A percentile compares a stretch with the other conserved stretches of the same genome.
Evolutionary conservation across 371 early-diverging fungal species (phyloP).

Genomic region (Neoconidiobolus thromboides): DNA sequence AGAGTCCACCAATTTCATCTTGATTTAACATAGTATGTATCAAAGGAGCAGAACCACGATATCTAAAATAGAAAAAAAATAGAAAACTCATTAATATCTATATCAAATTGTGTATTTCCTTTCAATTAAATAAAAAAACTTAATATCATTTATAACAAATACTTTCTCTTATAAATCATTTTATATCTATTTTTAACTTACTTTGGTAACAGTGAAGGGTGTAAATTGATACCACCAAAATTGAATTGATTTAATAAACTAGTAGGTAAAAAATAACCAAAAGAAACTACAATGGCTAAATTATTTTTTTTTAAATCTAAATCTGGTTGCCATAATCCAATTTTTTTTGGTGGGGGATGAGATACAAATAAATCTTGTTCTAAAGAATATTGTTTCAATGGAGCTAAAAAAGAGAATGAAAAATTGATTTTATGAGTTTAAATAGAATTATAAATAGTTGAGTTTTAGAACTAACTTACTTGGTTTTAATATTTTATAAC

Average conservation of each 20-base stretch:
- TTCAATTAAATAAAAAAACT: too few relatives aligned
- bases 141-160: too few relatives aligned
- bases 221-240: slow-evolving; percentile 62
- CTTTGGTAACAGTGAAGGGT: slow-evolving; percentile 74
- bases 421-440: not conserved
- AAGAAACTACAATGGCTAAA: slow-evolving; percentile 82
- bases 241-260: slow-evolving; percentile 40
- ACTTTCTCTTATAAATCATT: too few relatives aligned
- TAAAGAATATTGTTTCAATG: slow-evolving; percentile 15
- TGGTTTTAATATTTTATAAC: slow-evolving; percentile 5
- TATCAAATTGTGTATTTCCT: too few relatives aligned
- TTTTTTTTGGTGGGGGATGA: slow-evolving; percentile 22
- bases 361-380: slow-evolving; percentile 12
- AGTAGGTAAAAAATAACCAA: slow-evolving; percentile 73
- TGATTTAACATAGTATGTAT: slow-evolving; percentile 67
- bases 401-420: slow-evolving; percentile 11
- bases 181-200: slow-evolving; percentile 8
- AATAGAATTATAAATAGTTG: not conserved
- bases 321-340: slow-evolving; percentile 20
- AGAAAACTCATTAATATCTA: too few relatives aligned
- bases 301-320: slow-evolving; percentile 16
- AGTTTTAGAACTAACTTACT: slow-evolving; percentile 6
- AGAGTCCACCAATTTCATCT: slow-evolving; percentile 61
- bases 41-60: slow-evolving; percentile 85
- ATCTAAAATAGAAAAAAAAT: slow-evolving; percentile 17